Evolutionary conservation across 2,329 filamentous ascomycete species (phyloP).

Genomic region (Zymoseptoria passerinii): DNA sequence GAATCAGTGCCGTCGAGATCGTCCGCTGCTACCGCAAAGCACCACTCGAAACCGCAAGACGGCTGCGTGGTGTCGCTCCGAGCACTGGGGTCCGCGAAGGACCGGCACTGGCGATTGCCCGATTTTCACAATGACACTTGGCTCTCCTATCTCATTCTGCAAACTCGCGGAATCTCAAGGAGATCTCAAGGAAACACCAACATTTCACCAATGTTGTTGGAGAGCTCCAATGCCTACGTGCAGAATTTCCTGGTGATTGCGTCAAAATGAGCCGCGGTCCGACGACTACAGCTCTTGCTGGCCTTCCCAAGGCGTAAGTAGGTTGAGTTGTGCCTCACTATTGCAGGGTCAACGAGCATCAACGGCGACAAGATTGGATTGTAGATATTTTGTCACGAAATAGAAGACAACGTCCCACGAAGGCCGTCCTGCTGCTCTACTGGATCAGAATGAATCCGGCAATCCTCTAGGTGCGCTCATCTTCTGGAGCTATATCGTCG

Average conservation of each 20-base stretch:
- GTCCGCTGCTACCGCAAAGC: background rate
- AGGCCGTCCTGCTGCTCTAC: background rate
- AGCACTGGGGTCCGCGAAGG: background rate
- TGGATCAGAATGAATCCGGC: background rate
- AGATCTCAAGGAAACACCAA: background rate
- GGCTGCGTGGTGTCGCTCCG: background rate
- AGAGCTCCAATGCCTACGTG: background rate
- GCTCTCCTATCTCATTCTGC: background rate
- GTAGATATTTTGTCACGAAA: background rate
- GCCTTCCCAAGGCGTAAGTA: background rate
- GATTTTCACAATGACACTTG: background rate
- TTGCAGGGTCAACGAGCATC: background rate
- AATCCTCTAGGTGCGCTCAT: constrained; percentile 25
- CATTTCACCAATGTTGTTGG: background rate
- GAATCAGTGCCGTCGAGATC: background rate
- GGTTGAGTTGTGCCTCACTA: background rate
- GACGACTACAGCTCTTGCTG: background rate
- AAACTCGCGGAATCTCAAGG: too few species aligned
- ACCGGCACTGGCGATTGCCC: background rate
- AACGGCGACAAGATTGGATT: background rate
- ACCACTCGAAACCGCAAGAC: background rate
- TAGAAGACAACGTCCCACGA: background rate
- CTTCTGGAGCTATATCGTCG: constrained; percentile 29
- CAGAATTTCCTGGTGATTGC: background rate
- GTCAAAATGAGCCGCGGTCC: background rate